Percentiles rank a stretch among this genome's conserved stretches.
Evolutionary conservation across 1,284 basidiomycete genomes (phyloP).

Genomic region (Apiotrichum domesticum): DNA sequence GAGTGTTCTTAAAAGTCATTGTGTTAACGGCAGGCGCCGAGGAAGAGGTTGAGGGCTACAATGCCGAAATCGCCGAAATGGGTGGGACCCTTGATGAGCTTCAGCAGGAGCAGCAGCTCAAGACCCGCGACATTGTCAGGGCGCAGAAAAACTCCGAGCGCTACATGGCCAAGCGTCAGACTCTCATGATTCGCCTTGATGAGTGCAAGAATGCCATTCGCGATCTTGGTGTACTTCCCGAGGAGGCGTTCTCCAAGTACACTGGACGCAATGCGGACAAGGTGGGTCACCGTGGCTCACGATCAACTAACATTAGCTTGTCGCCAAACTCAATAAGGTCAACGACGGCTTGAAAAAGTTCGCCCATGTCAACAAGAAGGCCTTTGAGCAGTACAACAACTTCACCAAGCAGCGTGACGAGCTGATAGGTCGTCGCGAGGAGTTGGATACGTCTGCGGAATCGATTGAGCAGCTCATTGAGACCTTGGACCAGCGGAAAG

Average conservation of each 20-base stretch:
- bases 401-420: constrained; percentile 97
- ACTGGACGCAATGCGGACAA: constrained; percentile 72
- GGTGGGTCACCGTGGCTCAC: constrained; percentile 3
- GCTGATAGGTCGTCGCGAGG: constrained; percentile 74
- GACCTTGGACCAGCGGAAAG: constrained; percentile 91
- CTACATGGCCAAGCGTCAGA: constrained; percentile 84
- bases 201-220: constrained; percentile 91
- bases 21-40: constrained; percentile 45
- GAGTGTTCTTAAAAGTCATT: constrained; percentile 23
- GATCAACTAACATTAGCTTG: constrained; percentile 62
- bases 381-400: constrained; percentile 95
- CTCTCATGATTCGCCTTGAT: constrained; percentile 75
- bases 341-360: constrained; percentile 94
- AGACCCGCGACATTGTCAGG: constrained; percentile 72
- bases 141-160: constrained; percentile 94
- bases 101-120: constrained; percentile 76
- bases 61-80: constrained; percentile 60
- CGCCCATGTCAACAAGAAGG: constrained; percentile 98
- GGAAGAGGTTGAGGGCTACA: constrained; percentile 56
- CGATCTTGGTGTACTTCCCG: constrained; percentile 90
- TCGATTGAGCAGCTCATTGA: constrained; percentile 94
- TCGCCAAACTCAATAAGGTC: constrained; percentile 81
- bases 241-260: constrained; percentile 96
- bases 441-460: constrained; percentile 78
- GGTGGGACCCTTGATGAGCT: constrained; percentile 64